Evolutionary conservation across 352 stramenopile species (phyloP), one percentile per base, ranked within the genome.

Genomic region (Phytophthora kernoviae): DNA sequence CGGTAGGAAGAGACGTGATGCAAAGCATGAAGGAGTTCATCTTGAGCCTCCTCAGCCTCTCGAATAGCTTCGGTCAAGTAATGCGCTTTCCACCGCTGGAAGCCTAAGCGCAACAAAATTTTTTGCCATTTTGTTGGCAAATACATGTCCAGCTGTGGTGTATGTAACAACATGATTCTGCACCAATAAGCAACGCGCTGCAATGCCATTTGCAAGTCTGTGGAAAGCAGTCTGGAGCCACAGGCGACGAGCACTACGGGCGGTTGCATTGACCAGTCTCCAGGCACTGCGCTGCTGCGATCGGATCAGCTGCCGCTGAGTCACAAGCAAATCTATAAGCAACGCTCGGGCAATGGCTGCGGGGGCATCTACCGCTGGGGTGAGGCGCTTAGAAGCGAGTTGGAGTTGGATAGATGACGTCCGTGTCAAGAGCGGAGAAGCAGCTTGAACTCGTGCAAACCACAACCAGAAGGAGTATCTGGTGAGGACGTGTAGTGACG

Each of bases 381-480:
- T 33, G 30, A 68, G 56, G 9, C 58, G 58, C 27, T 54, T 63
- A 1, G 20, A 62, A 26, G 40, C 39, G 27, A 59, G 49, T 12
- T 71, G 62, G 9, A 63, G 27, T 15, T 67, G 48, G 5, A 59
- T 49, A 20, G 45, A 48, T 6, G 24, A 30, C 46, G 41, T 22
- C 6, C 15, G 40, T 30, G 14, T 41, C 33, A 84, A 48, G 5
- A 60, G 42, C 0, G 32, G 47, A 6, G 73, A 78, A 18, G 62
- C 59, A 33, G 30, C 15, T 22, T 82, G 75, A 3, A 68, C 49
- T 17, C 37, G 50, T 3, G 62, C 53, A 39, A 87, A 75, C 79
- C 79, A 88, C n/a, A 41, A 40, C 76, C 79, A 88, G 10, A 87
- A 32, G 15, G 79, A 58, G 41, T 65, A 72, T 14, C 67, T 75